Conservation (phyloP, 371 early-diverging fungal species). For the Gilbertella persicaria region DNA sequence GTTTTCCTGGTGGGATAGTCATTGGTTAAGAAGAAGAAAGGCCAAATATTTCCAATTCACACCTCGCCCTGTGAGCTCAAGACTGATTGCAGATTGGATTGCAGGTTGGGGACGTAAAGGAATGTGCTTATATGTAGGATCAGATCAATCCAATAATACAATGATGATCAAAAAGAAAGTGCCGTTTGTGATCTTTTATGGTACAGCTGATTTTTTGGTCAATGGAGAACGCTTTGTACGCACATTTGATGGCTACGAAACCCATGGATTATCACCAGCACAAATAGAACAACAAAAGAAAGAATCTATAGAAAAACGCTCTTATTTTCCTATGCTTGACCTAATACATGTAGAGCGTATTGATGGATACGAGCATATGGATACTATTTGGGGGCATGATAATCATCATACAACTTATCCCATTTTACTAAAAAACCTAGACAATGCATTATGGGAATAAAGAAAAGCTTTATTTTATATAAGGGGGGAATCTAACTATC, state of each 20-base stretch:
- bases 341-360: constrained; percentile 51
- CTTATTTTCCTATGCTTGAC: constrained; percentile 34
- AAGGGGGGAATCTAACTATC: not conserved
- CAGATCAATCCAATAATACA: constrained; percentile 2
- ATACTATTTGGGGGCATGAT: constrained; percentile 55
- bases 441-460: constrained; percentile 24
- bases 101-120: constrained; percentile 53
- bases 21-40: constrained; percentile 57
- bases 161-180: constrained; percentile 8
- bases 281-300: constrained; percentile 17
- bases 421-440: constrained; percentile 22
- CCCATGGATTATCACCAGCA: constrained; percentile 16
- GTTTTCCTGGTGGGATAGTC: constrained; percentile 61
- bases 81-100: constrained; percentile 54
- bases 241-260: constrained; percentile 36
- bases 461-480: not conserved
- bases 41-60: constrained; percentile 61
- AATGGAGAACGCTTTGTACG: constrained; percentile 49
- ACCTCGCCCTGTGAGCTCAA: constrained; percentile 52
- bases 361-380: constrained; percentile 63
- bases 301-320: not conserved
- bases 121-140: constrained; percentile 33
- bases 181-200: constrained; percentile 55
- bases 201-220: constrained; percentile 52
- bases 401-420: constrained; percentile 44